Evolutionary conservation across 2,329 filamentous ascomycete genomes (phyloP).

Genomic region (Paecilomyces sp.): DNA sequence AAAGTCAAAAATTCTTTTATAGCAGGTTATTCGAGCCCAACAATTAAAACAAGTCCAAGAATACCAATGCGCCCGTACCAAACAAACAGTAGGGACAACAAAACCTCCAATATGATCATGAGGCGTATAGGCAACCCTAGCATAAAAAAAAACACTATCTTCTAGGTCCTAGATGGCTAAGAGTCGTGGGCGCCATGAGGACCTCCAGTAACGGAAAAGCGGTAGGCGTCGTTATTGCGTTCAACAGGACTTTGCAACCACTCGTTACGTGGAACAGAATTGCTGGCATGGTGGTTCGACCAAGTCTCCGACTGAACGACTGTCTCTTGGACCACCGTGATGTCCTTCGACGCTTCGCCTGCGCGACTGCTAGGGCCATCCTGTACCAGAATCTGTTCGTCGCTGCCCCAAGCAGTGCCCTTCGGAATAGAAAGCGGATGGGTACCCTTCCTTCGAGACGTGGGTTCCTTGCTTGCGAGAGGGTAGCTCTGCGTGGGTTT

Average conservation of each 20-base stretch:
- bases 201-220: neutral
- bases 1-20: neutral
- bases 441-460: slow-evolving; percentile 1
- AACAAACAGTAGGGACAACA: neutral
- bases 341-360: neutral
- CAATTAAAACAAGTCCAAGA: neutral
- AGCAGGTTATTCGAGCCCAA: neutral
- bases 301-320: neutral
- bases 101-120: neutral
- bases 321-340: neutral
- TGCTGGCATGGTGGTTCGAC: neutral
- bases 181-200: neutral
- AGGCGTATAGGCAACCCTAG: neutral
- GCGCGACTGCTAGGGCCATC: neutral
- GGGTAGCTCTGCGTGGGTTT: slow-evolving; percentile 12
- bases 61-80: neutral
- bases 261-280: neutral
- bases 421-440: slow-evolving; percentile 6
- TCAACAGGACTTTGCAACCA: slow-evolving; percentile 1
- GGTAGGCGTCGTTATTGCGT: neutral
- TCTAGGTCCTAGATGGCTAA: neutral
- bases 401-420: slow-evolving; percentile 19
- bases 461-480: slow-evolving; percentile 11
- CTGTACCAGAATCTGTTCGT: slow-evolving; percentile 17
- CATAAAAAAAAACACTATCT: neutral